Conservation (phyloP, 176 grass and related monocot species). For the Phyllostachys edulis region DNA sequence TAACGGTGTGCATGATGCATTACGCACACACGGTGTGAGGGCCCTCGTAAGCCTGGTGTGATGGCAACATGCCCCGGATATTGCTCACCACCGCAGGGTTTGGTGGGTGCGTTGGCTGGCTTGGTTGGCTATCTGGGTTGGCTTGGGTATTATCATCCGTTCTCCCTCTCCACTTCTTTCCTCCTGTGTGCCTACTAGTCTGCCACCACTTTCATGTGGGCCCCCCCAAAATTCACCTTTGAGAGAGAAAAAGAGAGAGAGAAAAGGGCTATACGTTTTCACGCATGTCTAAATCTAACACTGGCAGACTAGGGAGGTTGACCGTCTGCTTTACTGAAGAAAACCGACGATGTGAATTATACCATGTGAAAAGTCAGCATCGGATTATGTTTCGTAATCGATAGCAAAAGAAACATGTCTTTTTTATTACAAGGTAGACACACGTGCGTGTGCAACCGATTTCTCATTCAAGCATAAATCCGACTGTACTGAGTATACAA, state of each 20-base stretch:
- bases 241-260: not conserved
- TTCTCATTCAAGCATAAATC: too few species aligned
- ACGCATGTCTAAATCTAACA: too few species aligned
- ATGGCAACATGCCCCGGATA: slow-evolving; percentile 3
- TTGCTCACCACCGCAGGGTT: slow-evolving; percentile 31
- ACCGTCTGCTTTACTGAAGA: not conserved
- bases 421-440: not conserved
- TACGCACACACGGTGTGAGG: not conserved
- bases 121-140: not conserved
- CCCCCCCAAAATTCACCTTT: not conserved
- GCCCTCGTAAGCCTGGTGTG: not conserved
- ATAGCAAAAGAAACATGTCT: not conserved
- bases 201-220: not conserved
- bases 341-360: not conserved
- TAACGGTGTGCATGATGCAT: not conserved
- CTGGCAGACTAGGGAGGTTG: not conserved
- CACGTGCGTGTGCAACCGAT: too few species aligned
- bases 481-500: too few species aligned
- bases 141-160: not conserved
- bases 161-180: not conserved
- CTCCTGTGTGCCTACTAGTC: not conserved
- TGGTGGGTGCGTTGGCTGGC: not conserved
- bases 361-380: accelerated
- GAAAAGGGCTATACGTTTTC: not conserved
- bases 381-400: not conserved